Base-by-base conservation (phyloP, 805 yeast species). In the Lipomyces kockii region DNA sequence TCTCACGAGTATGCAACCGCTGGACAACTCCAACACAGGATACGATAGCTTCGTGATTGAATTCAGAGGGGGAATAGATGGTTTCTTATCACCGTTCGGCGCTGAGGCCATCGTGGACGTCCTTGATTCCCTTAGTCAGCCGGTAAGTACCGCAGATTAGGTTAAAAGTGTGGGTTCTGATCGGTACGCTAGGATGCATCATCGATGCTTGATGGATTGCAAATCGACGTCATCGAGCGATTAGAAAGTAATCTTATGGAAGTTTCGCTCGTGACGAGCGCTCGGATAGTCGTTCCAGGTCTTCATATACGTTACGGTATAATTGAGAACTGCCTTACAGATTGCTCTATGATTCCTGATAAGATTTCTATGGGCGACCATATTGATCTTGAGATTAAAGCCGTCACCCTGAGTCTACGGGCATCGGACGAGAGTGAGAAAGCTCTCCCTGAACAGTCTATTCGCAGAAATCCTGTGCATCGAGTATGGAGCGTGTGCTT, bases 161-260 rank as follows among this genome's bases (percentile, higher is more conserved):
- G 20, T 6, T n/a, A 9, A 17, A 1, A 3, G 20, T 3, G 49
- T 17, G 49, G 49, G 20, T 17, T 43, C 49, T 43, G 49, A 43
- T 43, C 22, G 22, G 49, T 9, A 22, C 49, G 12, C 20, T 78
- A 80, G 17, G 79, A 83, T 2, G 74, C 87, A 43, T 83, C 82
- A 9, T 80, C 82, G 12, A 80, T 86, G 4, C 78, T 92, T 72
- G 97, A 93, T 76, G 76, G 76, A 20, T 77, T 92, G 17, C 96
- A 93, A 67, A 76, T 85, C 20, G 85, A 85, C 9, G 84, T 89
- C 2, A 81, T 90, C 12, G 76, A 78, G 43, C 78, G 79, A 8
- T 76, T 90, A 32, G 78, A 80, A 32, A 34, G 54, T 12, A 75
- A 78, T 27, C 73, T 83, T 57, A 64, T 72, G 3, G 77, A 79